These are phyloP conservation scores for Neonectria ditissima DNA, from an alignment of 2,329 filamentous ascomycete species.

Conservation along the genomic window DNA sequence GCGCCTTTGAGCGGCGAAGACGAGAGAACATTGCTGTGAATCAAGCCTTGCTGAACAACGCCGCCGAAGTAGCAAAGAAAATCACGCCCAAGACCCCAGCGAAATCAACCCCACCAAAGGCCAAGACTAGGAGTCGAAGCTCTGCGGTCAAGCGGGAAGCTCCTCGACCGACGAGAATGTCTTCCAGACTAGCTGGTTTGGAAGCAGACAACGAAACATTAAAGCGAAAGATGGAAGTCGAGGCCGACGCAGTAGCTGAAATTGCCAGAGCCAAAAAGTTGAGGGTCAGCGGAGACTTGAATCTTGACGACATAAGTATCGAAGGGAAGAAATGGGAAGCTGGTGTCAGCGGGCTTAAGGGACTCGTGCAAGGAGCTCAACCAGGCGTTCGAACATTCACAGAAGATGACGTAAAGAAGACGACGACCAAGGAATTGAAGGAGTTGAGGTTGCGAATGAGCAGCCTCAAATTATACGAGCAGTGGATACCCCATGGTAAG, in stretches of 20 bases:
- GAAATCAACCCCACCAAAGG: conserved; percentile 54
- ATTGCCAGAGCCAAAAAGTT: conserved; percentile 68
- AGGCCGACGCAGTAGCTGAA: conserved; percentile 56
- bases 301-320: conserved; percentile 81
- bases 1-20: conserved; percentile 87
- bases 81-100: conserved; percentile 71
- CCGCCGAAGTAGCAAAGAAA: conserved; percentile 77
- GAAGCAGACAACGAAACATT: conserved; percentile 60
- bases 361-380: conserved; percentile 73
- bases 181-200: conserved; percentile 68
- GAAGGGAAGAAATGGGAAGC: conserved; percentile 82
- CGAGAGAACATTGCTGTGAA: conserved; percentile 90
- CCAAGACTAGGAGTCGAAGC: conserved; percentile 46
- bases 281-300: conserved; percentile 69
- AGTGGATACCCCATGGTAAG: conserved; percentile 82
- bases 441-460: conserved; percentile 82
- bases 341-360: conserved; percentile 72
- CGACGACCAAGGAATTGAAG: conserved; percentile 80
- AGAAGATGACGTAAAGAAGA: conserved; percentile 84
- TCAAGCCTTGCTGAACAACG: conserved; percentile 81
- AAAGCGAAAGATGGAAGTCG: conserved; percentile 65
- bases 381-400: conserved; percentile 88
- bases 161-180: conserved; percentile 65
- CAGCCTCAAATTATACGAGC: conserved; percentile 81
- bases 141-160: conserved; percentile 62